These are phyloP conservation scores for Trichomonas gallinae DNA, from an alignment of 208 protist genomes.

Conservation along the genomic window DNA sequence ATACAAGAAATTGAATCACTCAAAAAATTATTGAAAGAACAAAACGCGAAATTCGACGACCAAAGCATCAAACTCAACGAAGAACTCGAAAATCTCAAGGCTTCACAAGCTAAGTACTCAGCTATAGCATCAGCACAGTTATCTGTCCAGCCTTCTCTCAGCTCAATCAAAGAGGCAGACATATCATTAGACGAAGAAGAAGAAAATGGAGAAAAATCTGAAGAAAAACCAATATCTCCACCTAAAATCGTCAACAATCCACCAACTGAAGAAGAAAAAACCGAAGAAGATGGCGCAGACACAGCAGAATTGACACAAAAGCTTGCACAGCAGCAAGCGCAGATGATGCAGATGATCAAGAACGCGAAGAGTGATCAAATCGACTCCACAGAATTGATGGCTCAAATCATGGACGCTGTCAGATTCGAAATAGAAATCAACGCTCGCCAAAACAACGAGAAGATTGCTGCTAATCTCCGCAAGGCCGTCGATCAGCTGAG, in stretches of 20 bases:
- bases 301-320: neutral
- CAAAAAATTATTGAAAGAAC: neutral
- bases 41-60: neutral
- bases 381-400: neutral
- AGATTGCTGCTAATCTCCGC: neutral
- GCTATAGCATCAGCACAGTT: neutral
- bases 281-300: neutral
- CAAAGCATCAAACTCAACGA: neutral
- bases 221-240: neutral
- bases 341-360: neutral
- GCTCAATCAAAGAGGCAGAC: neutral
- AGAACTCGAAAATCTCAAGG: neutral
- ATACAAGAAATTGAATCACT: neutral
- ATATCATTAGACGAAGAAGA: neutral
- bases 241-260: neutral
- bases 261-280: neutral
- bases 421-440: neutral
- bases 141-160: neutral
- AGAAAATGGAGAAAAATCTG: neutral
- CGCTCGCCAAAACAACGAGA: neutral
- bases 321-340: neutral
- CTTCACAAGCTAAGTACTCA: neutral
- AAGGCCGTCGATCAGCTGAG: neutral
- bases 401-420: neutral
- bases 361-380: neutral